Conservation (phyloP, 805 yeast species). For the Yueomyces sinensis region DNA sequence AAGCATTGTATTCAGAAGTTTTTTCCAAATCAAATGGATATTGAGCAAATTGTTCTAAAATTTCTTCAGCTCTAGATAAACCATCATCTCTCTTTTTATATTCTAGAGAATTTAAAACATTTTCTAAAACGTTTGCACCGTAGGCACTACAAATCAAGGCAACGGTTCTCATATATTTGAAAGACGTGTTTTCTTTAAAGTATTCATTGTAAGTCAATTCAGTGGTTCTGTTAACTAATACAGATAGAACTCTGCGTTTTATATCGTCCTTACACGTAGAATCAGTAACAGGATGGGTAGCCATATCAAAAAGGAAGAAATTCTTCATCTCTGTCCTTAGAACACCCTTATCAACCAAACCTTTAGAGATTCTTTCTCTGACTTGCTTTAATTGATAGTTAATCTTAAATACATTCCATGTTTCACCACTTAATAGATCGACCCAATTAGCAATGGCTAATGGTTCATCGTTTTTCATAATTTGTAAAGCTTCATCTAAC, state of each 20-base stretch:
- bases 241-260: slow-evolving; percentile 52
- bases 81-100: slow-evolving; percentile 89
- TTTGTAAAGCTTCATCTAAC: slow-evolving; percentile 81
- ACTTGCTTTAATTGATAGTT: slow-evolving; percentile 95
- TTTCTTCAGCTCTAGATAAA: slow-evolving; percentile 86
- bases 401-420: slow-evolving; percentile 93
- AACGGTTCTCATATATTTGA: slow-evolving; percentile 62
- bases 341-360: slow-evolving; percentile 92
- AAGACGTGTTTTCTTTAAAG: slow-evolving; percentile 57
- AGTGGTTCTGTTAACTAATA: slow-evolving; percentile 62
- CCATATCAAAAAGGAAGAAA: slow-evolving; percentile 93
- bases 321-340: slow-evolving; percentile 91
- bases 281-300: slow-evolving; percentile 94
- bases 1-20: slow-evolving; percentile 51
- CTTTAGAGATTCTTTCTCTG: slow-evolving; percentile 90
- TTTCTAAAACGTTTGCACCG: slow-evolving; percentile 94
- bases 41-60: slow-evolving; percentile 68
- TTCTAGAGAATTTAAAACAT: slow-evolving; percentile 60
- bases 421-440: slow-evolving; percentile 85
- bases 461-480: slow-evolving; percentile 77
- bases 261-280: slow-evolving; percentile 71
- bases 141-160: slow-evolving; percentile 79
- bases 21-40: slow-evolving; percentile 59
- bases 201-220: slow-evolving; percentile 42
- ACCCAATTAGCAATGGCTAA: slow-evolving; percentile 83